phyloP scores from a whole-genome alignment of 441 rosid genomes.

The Theobroma grandiflorum region DNA sequence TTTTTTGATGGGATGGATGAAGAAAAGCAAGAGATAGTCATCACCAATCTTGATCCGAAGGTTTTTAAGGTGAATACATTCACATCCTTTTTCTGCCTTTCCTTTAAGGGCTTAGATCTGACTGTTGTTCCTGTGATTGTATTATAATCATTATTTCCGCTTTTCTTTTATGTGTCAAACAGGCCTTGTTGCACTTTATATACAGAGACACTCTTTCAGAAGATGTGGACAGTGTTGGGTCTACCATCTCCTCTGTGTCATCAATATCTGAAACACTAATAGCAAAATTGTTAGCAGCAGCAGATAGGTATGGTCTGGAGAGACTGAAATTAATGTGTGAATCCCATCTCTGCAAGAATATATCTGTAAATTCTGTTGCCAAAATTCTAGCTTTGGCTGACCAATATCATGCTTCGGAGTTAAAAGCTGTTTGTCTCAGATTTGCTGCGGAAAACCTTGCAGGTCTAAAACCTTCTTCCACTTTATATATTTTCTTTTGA shows the following conservation, averaged over 20 bases:
- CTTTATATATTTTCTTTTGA: not conserved
- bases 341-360: slow-evolving; percentile 20
- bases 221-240: slow-evolving; percentile 19
- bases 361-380: slow-evolving; percentile 25
- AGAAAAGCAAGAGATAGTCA: slow-evolving; percentile 27
- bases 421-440: slow-evolving; percentile 28
- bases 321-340: slow-evolving; percentile 27
- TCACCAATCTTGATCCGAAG: slow-evolving; percentile 19
- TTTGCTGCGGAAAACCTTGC: slow-evolving; percentile 31
- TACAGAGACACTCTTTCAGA: slow-evolving; percentile 23
- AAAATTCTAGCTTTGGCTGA: slow-evolving; percentile 26
- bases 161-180: slow-evolving; percentile 4
- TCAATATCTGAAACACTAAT: slow-evolving; percentile 16
- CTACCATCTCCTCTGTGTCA: slow-evolving; percentile 7
- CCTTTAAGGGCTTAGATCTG: not conserved
- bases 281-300: slow-evolving; percentile 26
- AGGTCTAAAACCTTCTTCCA: not conserved
- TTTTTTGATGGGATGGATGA: slow-evolving; percentile 15
- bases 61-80: slow-evolving; percentile 28
- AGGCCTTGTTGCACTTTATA: slow-evolving; percentile 26
- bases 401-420: slow-evolving; percentile 19
- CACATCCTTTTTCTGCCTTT: not conserved
- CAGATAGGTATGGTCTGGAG: slow-evolving; percentile 27
- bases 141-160: not conserved
- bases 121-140: not conserved